phyloP scores from a whole-genome alignment of 164 flowering plant genomes.

The Protea cynaroides region DNA sequence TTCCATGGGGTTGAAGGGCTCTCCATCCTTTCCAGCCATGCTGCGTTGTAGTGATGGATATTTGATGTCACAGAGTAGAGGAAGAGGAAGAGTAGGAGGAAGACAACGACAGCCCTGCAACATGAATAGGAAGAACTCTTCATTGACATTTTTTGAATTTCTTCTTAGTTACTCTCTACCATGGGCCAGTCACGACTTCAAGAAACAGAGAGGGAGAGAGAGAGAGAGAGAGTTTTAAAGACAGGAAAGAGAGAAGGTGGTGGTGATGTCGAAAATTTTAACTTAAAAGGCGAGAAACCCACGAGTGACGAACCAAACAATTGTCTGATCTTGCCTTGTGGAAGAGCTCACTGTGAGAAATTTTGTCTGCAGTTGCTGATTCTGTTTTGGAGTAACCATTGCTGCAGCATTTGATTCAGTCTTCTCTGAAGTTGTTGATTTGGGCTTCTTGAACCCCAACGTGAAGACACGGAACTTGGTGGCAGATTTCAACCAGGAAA shows the following conservation, averaged over 20 bases:
- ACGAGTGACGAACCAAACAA: conserved; percentile 13
- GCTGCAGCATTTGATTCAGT: conserved; percentile 9
- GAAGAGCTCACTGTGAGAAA: conserved; percentile 52
- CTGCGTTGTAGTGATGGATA: conserved; percentile 6
- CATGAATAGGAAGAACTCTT: conserved; percentile 2
- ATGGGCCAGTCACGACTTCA: no score
- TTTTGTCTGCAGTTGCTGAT: conserved; percentile 18
- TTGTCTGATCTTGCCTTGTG: no score
- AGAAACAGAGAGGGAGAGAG: background rate
- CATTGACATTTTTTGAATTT: background rate
- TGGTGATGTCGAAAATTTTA: conserved; percentile 7
- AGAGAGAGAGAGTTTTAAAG: background rate
- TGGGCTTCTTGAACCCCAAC: conserved; percentile 45
- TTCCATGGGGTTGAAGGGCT: conserved; percentile 8
- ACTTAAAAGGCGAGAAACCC: conserved; percentile 26
- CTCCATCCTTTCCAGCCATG: background rate
- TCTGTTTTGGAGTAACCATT: background rate
- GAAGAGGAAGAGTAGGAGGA: conserved; percentile 10
- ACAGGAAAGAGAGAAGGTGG: background rate
- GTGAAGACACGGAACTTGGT: conserved; percentile 52
- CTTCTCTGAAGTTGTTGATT: conserved; percentile 9
- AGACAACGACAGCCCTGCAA: background rate
- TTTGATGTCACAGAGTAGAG: conserved; percentile 4
- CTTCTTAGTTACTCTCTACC: background rate
- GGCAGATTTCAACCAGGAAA: conserved; percentile 38